Evolutionary conservation across 805 yeast species (phyloP).

Genomic region (Nakazawaea anatomiae): DNA sequence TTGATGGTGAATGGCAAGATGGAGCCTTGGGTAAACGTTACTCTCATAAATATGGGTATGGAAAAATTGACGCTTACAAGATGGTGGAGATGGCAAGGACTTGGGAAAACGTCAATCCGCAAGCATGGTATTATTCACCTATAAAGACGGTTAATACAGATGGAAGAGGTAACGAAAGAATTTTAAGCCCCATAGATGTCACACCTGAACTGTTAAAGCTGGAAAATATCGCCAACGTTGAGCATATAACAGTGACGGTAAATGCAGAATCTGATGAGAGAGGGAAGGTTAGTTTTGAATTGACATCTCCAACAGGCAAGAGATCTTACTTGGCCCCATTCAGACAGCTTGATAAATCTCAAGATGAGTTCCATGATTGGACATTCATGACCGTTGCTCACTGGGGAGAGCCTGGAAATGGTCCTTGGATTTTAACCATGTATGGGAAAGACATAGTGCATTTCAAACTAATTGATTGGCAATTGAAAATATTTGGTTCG

Average conservation of each 20-base stretch:
- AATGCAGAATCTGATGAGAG: conserved; percentile 59
- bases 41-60: conserved; percentile 88
- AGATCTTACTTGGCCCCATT: conserved; percentile 66
- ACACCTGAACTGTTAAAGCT: conserved; percentile 40
- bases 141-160: conserved; percentile 27
- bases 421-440: conserved; percentile 78
- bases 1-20: conserved; percentile 72
- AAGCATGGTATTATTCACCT: conserved; percentile 67
- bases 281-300: conserved; percentile 61
- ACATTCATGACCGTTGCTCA: conserved; percentile 97
- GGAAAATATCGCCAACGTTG: conserved; percentile 65
- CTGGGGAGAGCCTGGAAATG: conserved; percentile 83
- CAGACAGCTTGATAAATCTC: conserved; percentile 52
- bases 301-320: conserved; percentile 73
- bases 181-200: conserved; percentile 38
- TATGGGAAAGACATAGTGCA: conserved; percentile 29
- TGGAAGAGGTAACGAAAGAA: conserved; percentile 11
- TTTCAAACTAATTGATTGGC: conserved; percentile 59
- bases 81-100: conserved; percentile 65
- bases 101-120: conserved; percentile 90
- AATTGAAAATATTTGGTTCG: conserved; percentile 78
- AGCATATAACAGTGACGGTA: conserved; percentile 81
- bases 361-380: conserved; percentile 71
- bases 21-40: conserved; percentile 58
- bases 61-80: conserved; percentile 76